A percentile compares a stretch with the other conserved stretches of the same genome.
Evolutionary conservation across 441 rosid species (phyloP).

Genomic region (Iberis amara): DNA sequence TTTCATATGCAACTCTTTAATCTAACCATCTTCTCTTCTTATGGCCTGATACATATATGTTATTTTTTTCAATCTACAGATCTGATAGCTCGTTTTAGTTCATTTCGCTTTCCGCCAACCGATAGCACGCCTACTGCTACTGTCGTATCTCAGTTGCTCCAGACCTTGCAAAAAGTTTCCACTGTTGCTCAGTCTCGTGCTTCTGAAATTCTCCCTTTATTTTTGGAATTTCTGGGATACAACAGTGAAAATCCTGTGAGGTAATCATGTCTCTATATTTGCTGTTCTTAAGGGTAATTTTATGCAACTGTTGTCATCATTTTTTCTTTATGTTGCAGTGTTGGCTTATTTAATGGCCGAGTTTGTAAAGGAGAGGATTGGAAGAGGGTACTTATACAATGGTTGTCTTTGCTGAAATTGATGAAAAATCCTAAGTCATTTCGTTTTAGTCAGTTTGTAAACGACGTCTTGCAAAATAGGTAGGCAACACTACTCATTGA

Average conservation of each 20-base stretch:
- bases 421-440: conserved; percentile 69
- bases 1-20: not conserved
- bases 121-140: conserved; percentile 50
- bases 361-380: conserved; percentile 73
- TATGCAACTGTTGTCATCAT: conserved; percentile 12
- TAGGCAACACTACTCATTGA: conserved; percentile 31
- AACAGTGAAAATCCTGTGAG: conserved; percentile 42
- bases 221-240: conserved; percentile 82
- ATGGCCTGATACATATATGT: conserved; percentile 19
- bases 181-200: conserved; percentile 64
- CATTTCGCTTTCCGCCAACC: conserved; percentile 45
- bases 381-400: conserved; percentile 75
- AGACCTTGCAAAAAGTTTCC: conserved; percentile 64
- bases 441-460: conserved; percentile 54
- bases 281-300: conserved; percentile 6
- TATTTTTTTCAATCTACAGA: conserved; percentile 45
- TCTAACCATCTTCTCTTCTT: conserved; percentile 8
- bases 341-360: conserved; percentile 47
- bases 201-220: conserved; percentile 62
- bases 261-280: conserved; percentile 36
- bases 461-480: conserved; percentile 77
- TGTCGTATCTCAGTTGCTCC: conserved; percentile 60
- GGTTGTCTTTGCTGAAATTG: conserved; percentile 73
- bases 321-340: conserved; percentile 38
- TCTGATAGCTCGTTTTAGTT: conserved; percentile 47